These are phyloP conservation scores for Botrytis pseudocinerea DNA, from an alignment of 2,329 filamentous ascomycete species.

Conservation along the genomic window DNA sequence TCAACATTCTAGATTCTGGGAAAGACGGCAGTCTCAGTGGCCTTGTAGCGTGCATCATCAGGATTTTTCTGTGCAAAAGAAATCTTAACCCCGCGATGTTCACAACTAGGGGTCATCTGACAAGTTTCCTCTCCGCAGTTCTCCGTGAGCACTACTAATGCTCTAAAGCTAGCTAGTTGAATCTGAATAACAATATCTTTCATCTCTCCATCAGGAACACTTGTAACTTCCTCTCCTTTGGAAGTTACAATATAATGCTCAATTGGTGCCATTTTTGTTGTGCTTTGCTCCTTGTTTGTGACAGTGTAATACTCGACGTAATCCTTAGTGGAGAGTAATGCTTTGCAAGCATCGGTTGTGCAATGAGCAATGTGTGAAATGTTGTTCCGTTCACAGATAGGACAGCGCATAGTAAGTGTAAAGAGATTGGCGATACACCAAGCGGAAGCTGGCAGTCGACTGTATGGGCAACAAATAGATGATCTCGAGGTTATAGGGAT, in stretches of 20 bases:
- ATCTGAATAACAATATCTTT: not conserved
- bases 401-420: not conserved
- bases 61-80: not conserved
- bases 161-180: not conserved
- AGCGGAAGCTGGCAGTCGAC: not conserved
- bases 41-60: not conserved
- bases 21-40: not conserved
- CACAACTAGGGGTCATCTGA: not conserved
- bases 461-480: not conserved
- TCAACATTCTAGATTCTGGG: no score
- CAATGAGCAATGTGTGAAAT: no score
- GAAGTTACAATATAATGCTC: not conserved
- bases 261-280: not conserved
- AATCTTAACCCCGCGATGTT: not conserved
- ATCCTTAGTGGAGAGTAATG: not conserved
- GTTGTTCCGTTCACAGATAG: fast-evolving
- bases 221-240: fast-evolving
- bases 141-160: not conserved
- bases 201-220: not conserved
- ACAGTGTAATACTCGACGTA: not conserved
- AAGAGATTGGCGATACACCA: not conserved
- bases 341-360: fast-evolving
- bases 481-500: not conserved
- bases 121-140: not conserved
- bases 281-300: no score